Percentiles rank a stretch among this genome's conserved stretches.
These are phyloP conservation scores for Plasmodium cynomolgi DNA, from an alignment of 169 alveolate genomes.

Conservation along the genomic window DNA sequence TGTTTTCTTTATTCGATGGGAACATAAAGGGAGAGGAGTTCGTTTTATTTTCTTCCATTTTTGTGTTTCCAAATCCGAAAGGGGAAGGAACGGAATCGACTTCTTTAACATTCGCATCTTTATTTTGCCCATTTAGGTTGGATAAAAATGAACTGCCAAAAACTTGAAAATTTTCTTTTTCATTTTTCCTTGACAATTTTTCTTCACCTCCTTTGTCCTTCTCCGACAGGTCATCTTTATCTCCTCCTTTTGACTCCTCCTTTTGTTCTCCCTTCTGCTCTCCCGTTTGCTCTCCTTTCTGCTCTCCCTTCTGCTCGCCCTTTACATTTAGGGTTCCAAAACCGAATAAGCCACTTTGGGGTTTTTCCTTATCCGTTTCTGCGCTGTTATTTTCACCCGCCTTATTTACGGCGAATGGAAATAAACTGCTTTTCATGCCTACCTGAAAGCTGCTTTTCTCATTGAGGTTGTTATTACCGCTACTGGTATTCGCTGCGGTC, in stretches of 20 bases:
- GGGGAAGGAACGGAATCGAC: not conserved
- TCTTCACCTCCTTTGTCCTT: not conserved
- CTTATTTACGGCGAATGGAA: not conserved
- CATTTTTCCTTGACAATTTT: not conserved
- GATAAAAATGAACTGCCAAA: constrained; percentile 5
- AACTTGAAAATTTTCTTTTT: not conserved
- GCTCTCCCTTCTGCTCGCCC: not conserved
- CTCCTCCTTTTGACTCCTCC: not conserved
- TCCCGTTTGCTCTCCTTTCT: too few species aligned
- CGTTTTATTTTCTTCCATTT: not conserved
- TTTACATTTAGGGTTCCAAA: not conserved
- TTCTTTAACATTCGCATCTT: not conserved
- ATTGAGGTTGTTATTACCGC: not conserved
- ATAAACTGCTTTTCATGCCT: not conserved
- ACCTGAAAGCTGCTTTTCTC: not conserved
- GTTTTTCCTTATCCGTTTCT: not conserved
- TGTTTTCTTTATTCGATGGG: not conserved
- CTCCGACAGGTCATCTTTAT: not conserved
- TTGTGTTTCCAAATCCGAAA: not conserved
- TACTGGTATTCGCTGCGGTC: not conserved
- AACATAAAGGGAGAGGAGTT: not conserved
- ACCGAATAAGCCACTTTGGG: not conserved
- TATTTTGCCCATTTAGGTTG: not conserved
- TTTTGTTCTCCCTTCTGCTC: not conserved
- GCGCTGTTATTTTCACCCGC: not conserved